Conservation (phyloP, 352 stramenopile genomes). For the Globisporangium cederbergense region DNA sequence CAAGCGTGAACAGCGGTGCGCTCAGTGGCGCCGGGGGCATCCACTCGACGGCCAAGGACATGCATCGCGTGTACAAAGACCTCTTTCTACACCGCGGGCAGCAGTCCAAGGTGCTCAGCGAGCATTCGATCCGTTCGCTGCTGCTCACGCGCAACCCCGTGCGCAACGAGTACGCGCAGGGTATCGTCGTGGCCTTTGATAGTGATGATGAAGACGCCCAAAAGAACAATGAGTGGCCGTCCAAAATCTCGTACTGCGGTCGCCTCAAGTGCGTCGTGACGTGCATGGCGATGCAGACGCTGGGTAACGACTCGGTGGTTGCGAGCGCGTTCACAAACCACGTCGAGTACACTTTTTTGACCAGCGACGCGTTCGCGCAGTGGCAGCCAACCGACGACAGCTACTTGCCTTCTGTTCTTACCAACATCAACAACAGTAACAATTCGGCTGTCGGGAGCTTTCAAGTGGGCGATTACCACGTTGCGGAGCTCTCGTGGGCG, state of each 20-base stretch:
- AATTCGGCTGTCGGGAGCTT: background rate
- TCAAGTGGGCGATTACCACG: constrained; percentile 10
- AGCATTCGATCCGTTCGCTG: constrained; percentile 39
- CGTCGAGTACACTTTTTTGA: constrained; percentile 36
- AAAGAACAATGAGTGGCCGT: constrained; percentile 24
- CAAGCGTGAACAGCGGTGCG: constrained; percentile 32
- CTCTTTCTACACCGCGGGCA: constrained; percentile 40
- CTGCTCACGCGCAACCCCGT: constrained; percentile 39
- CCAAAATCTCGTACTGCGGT: constrained; percentile 45
- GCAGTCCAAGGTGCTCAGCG: constrained; percentile 41
- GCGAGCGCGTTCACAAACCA: constrained; percentile 51
- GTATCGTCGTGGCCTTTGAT: constrained; percentile 38
- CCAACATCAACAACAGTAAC: background rate
- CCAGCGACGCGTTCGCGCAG: constrained; percentile 29
- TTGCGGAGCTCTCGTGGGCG: constrained; percentile 9
- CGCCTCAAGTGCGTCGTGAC: constrained; percentile 43
- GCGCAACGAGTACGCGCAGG: constrained; percentile 35
- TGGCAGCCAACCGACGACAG: constrained; percentile 26
- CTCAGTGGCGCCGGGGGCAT: constrained; percentile 35
- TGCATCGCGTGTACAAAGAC: constrained; percentile 61
- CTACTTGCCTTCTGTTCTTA: background rate
- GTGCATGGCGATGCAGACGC: constrained; percentile 58
- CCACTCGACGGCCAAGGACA: constrained; percentile 48
- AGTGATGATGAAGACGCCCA: constrained; percentile 10
- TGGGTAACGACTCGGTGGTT: constrained; percentile 32